phyloP scores from a whole-genome alignment of 257 asterid species.

The Solanum pimpinellifolium region DNA sequence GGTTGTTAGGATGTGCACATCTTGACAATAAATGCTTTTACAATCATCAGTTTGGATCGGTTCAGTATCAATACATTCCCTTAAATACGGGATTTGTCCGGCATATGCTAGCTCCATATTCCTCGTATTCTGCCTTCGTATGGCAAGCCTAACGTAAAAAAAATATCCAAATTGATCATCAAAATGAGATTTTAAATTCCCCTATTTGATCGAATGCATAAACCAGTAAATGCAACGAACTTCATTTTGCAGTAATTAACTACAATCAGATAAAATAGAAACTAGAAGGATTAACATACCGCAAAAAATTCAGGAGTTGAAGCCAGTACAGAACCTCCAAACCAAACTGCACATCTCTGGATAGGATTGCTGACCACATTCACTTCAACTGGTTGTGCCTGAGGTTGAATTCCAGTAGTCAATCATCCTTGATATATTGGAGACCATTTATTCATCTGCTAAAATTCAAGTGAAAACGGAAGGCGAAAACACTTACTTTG shows the following conservation, averaged over 20 bases:
- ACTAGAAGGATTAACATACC: conserved; percentile 25
- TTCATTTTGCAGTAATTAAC: neutral
- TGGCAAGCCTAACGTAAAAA: conserved; percentile 64
- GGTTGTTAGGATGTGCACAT: neutral
- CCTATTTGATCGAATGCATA: neutral
- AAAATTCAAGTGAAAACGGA: neutral
- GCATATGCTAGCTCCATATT: conserved; percentile 93
- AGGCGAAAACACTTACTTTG: conserved; percentile 29
- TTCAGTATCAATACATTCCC: conserved; percentile 70
- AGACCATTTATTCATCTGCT: neutral
- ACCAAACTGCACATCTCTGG: conserved; percentile 98
- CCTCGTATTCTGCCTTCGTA: conserved; percentile 96
- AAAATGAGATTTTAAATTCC: neutral
- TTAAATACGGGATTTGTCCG: conserved; percentile 90
- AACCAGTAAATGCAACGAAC: neutral
- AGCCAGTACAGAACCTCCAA: conserved; percentile 96
- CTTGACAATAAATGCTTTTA: neutral
- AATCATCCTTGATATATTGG: neutral
- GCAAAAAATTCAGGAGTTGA: conserved; percentile 90
- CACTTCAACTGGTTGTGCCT: conserved; percentile 92
- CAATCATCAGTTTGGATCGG: conserved; percentile 1
- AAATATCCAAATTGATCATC: neutral
- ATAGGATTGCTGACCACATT: conserved; percentile 87
- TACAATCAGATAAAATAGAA: neutral
- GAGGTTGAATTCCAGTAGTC: conserved; percentile 12